Evolutionary conservation across 768 basidiomycete species (phyloP).

Genomic region (Russula foetens): DNA sequence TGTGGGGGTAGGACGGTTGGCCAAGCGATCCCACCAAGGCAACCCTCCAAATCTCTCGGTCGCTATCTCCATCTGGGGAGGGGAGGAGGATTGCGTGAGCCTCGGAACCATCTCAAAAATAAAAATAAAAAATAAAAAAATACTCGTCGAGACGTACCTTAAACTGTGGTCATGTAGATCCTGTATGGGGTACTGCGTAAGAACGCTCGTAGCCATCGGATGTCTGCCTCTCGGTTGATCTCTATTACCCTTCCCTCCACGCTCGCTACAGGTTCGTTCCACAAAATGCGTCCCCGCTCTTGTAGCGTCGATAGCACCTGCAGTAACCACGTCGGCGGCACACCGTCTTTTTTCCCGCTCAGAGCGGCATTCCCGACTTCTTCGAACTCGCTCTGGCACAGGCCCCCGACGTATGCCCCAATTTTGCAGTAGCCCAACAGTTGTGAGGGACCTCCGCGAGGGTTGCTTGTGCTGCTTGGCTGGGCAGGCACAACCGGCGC

Average conservation of each 20-base stretch:
- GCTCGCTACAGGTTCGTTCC: not conserved
- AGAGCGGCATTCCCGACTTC: slow-evolving; percentile 14
- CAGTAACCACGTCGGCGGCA: slow-evolving; percentile 14
- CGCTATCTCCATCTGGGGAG: no score
- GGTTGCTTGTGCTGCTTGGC: not conserved
- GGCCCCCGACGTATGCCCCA: slow-evolving; percentile 8
- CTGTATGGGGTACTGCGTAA: slow-evolving; percentile 7
- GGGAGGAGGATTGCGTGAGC: no score
- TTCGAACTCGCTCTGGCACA: slow-evolving; percentile 12
- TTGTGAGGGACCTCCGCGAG: slow-evolving; percentile 8
- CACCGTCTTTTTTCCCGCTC: not conserved
- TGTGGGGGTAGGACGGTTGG: no score
- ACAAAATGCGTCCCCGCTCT: slow-evolving; percentile 11
- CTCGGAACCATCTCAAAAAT: no score
- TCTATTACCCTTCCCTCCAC: slow-evolving; percentile 15
- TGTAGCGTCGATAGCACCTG: slow-evolving; percentile 15
- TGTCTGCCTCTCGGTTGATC: slow-evolving; percentile 19
- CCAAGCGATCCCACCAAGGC: no score
- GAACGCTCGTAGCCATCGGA: slow-evolving; percentile 17
- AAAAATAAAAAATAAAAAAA: not conserved
- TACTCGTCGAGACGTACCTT: not conserved
- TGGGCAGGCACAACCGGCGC: not conserved
- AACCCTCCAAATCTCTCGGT: no score
- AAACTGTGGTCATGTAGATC: slow-evolving; percentile 9
- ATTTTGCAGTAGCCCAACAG: slow-evolving; percentile 19